These are phyloP conservation scores for Tieghemiomyces parasiticus DNA, from an alignment of 192 early-diverging fungal genomes.

Conservation along the genomic window DNA sequence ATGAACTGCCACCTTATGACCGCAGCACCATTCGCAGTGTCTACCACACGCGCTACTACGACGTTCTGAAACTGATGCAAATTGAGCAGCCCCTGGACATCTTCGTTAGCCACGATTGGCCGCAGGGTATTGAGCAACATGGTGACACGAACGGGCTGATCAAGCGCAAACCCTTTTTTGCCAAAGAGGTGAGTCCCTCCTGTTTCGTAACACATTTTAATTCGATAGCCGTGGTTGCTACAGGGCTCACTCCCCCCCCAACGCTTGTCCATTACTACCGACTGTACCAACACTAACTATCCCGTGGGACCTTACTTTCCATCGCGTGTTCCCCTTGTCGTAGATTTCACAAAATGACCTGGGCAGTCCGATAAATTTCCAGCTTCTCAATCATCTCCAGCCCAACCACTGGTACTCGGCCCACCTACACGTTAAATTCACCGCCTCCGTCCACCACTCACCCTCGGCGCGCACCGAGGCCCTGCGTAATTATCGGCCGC, in stretches of 20 bases:
- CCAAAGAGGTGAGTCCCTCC: conserved; percentile 52
- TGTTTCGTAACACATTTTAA: too few species aligned
- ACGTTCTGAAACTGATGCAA: conserved; percentile 60
- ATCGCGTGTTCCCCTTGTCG: too few species aligned
- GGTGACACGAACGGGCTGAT: conserved; percentile 54
- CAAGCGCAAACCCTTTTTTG: conserved; percentile 54
- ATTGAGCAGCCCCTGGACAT: conserved; percentile 67
- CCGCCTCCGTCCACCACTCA: conserved; percentile 45
- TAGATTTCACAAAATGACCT: too few species aligned
- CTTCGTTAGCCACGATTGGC: conserved; percentile 96
- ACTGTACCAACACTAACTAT: too few species aligned
- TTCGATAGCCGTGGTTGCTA: too few species aligned
- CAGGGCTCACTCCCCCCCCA: too few species aligned
- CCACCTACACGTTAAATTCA: conserved; percentile 86
- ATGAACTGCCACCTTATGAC: conserved; percentile 64
- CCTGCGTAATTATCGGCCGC: conserved; percentile 17
- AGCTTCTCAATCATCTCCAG: conserved; percentile 54
- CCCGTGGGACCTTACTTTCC: too few species aligned
- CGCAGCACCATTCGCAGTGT: conserved; percentile 44
- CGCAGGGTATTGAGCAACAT: conserved; percentile 61
- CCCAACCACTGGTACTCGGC: conserved; percentile 92
- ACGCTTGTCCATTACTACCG: too few species aligned
- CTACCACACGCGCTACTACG: conserved; percentile 81
- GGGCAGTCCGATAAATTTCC: conserved; percentile 57
- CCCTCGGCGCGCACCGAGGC: conserved; percentile 12